phyloP scores from a whole-genome alignment of 139 green algal genomes.

The Micromonas pusilla region DNA sequence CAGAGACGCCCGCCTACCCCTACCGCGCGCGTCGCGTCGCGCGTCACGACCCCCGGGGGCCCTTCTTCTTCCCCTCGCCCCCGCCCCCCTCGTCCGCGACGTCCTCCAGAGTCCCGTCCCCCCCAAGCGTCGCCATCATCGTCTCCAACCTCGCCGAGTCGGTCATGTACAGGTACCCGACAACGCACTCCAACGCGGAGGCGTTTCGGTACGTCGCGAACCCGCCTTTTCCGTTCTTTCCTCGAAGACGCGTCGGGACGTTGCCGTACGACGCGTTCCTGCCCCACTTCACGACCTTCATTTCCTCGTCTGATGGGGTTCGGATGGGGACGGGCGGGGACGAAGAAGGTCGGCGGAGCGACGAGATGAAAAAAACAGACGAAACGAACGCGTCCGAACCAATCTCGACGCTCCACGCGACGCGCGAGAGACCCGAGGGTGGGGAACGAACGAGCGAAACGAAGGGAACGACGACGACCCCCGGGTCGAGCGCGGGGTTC shows the following conservation, averaged over 20 bases:
- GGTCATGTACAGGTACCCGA: slow-evolving; percentile 1
- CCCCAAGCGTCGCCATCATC: neutral
- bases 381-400: too few relatives aligned
- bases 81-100: neutral
- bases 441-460: too few relatives aligned
- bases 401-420: too few relatives aligned
- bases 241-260: neutral
- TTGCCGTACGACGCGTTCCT: neutral
- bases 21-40: too few relatives aligned
- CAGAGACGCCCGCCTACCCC: too few relatives aligned
- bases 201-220: slow-evolving; percentile 14
- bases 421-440: too few relatives aligned
- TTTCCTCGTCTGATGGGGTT: slow-evolving; percentile 16
- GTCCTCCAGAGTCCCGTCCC: neutral
- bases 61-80: neutral
- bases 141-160: slow-evolving; percentile 4
- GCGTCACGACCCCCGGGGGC: neutral
- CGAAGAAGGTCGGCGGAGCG: too few relatives aligned
- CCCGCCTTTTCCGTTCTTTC: slow-evolving; percentile 11
- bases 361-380: too few relatives aligned
- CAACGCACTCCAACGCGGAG: neutral
- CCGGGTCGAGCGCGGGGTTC: too few relatives aligned
- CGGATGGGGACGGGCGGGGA: too few relatives aligned
- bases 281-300: slow-evolving; percentile 4
- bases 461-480: too few relatives aligned